These are phyloP conservation scores for Vigna mungo DNA, from an alignment of 306 rosid species.

Conservation along the genomic window DNA sequence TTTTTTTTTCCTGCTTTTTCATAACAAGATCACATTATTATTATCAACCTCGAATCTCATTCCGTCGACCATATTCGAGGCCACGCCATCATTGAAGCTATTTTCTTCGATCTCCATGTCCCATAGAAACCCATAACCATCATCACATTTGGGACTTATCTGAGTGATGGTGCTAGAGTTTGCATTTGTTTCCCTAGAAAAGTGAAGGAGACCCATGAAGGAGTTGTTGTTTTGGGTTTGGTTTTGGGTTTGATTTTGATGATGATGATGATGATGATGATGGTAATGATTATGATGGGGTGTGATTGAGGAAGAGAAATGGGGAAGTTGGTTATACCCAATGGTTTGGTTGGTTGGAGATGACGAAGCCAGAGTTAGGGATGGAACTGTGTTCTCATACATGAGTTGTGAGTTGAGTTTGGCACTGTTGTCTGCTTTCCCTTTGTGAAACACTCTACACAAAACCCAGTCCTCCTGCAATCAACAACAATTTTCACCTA, in stretches of 20 bases:
- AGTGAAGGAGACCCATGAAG: slow-evolving; percentile 65
- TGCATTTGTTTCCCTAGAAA: slow-evolving; percentile 54
- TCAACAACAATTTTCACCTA: slow-evolving; percentile 33
- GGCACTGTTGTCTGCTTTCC: slow-evolving; percentile 61
- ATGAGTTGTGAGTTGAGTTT: slow-evolving; percentile 56
- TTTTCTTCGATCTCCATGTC: slow-evolving; percentile 73
- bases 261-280: slow-evolving; percentile 39
- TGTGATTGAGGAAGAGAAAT: slow-evolving; percentile 61
- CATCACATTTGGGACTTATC: slow-evolving; percentile 58
- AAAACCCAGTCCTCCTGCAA: slow-evolving; percentile 98
- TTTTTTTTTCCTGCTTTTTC: slow-evolving; percentile 44
- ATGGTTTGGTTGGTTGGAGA: slow-evolving; percentile 53
- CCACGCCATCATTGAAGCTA: slow-evolving; percentile 59
- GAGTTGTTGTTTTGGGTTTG: slow-evolving; percentile 39
- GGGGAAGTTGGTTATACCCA: slow-evolving; percentile 58
- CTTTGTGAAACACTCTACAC: slow-evolving; percentile 88
- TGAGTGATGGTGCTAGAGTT: slow-evolving; percentile 42
- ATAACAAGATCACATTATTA: slow-evolving; percentile 66
- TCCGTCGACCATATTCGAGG: slow-evolving; percentile 57
- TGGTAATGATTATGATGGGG: slow-evolving; percentile 39
- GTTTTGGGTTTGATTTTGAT: background rate
- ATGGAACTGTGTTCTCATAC: slow-evolving; percentile 48
- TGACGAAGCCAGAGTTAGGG: slow-evolving; percentile 51
- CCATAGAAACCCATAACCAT: slow-evolving; percentile 79
- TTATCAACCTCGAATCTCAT: slow-evolving; percentile 75